Conservation (phyloP, 1,139 yeast species). For the Saccharomyces hybrid region DNA sequence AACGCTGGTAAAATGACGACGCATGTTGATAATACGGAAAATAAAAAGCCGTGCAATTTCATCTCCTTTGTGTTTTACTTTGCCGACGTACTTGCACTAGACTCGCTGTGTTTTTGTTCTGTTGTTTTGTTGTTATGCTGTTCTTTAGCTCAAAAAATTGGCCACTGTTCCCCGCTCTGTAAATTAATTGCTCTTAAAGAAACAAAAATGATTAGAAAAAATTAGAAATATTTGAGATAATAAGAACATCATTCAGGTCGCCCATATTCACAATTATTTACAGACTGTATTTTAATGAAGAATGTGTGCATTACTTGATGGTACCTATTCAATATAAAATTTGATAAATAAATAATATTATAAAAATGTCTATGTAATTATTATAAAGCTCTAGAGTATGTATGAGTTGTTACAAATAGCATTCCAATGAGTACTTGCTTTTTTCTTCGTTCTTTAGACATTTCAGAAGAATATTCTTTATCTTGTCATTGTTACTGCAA, state of each 20-base stretch:
- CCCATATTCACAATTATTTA: neutral
- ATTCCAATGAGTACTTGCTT: neutral
- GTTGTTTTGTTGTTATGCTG: neutral
- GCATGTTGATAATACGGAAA: neutral
- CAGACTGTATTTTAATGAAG: neutral
- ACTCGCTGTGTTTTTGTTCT: neutral
- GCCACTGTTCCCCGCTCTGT: neutral
- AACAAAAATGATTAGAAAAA: neutral
- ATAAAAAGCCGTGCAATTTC: neutral
- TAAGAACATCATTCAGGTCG: neutral
- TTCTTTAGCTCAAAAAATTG: neutral
- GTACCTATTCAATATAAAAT: neutral
- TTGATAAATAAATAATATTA: neutral
- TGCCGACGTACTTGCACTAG: neutral
- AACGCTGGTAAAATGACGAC: neutral
- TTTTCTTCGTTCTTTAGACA: neutral
- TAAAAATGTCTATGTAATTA: neutral
- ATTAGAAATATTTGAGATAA: neutral
- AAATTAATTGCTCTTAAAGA: neutral
- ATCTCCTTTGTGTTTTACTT: neutral
- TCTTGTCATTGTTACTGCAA: neutral
- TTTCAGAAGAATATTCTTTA: neutral
- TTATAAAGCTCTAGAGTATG: neutral
- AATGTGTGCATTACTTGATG: neutral
- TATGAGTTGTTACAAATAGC: neutral